Percentiles rank a stretch among this genome's conserved stretches.
These are phyloP conservation scores for Phyllosticta capitalensis DNA, from an alignment of 2,329 filamentous ascomycete genomes.

Conservation along the genomic window DNA sequence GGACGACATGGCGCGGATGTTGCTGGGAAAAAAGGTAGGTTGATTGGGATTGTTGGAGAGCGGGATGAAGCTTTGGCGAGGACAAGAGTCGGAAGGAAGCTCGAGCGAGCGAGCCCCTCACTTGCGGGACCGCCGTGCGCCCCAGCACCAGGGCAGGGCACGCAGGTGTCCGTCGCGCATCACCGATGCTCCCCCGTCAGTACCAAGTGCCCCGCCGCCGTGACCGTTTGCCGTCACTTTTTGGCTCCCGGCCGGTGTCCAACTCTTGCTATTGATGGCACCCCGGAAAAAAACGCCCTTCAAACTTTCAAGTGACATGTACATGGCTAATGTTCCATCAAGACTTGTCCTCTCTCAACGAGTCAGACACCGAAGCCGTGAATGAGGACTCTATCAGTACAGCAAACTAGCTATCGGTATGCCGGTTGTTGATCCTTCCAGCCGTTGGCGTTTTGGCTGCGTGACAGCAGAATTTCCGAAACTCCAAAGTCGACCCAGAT, in stretches of 20 bases:
- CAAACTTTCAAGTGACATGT: not conserved
- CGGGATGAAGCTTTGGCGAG: not conserved
- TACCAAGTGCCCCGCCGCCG: not conserved
- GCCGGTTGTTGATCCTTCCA: not conserved
- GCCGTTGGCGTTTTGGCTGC: not conserved
- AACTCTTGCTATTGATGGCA: not conserved
- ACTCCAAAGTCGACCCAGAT: not conserved
- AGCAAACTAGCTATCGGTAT: not conserved
- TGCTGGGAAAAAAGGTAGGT: not conserved
- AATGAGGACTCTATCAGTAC: not conserved
- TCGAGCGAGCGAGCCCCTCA: not conserved
- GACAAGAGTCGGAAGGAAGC: too few relatives aligned
- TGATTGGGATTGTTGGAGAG: not conserved
- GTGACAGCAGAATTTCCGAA: not conserved
- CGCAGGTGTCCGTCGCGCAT: not conserved
- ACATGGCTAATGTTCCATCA: not conserved
- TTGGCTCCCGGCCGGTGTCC: too few relatives aligned
- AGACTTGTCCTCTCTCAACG: not conserved
- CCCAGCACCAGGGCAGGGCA: not conserved
- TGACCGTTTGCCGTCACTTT: not conserved
- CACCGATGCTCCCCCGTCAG: not conserved
- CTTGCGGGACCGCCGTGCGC: too few relatives aligned
- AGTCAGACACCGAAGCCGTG: not conserved
- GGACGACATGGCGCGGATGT: slow-evolving; percentile 10
- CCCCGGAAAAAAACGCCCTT: not conserved